Evolutionary conservation across 345 rosid species (phyloP), one percentile per base, ranked within the genome.

Genomic region (Populus alba): DNA sequence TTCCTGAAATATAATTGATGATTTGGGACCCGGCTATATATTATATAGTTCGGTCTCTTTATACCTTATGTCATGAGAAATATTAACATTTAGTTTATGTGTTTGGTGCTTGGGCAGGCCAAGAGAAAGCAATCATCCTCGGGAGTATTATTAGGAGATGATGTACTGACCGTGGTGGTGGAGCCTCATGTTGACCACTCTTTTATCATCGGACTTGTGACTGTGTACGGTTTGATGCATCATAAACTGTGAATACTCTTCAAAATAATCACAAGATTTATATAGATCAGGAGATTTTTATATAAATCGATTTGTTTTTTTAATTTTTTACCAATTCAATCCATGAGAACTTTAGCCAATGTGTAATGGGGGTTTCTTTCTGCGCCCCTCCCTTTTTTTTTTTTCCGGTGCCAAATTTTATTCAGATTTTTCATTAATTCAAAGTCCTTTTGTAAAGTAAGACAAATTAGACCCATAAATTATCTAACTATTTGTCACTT

Each of bases 141-240:
- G 43, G 88, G 88, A 3, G 73, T 82, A 5, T 15, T 66, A 18
- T 53, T 88, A 6, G 89, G 91, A 78, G 82, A 80, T 6, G 91
- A 88, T 81, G 91, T 88, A 20, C 62, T 85, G 63, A 83, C 55
- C 10, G 74, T 87, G 73, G 77, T 15, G 47, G 86, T 88, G n/a
- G 85, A 87, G 61, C 83, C 87, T 33, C 43, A 75, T 18, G 66
- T 75, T 3, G 85, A 88, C 71, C 81, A 62, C 63, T 76, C 84
- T 15, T 74, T 88, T 11, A 31, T 84, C 7, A 75, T 79, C 74
- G 87, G 87, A 66, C 69, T 85, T 11, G 86, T 82, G 15, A 76
- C 84, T 23, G 91, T 87, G 3, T 77, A 85, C 17, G 88, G 87
- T 8, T 76, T 88, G 37, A 73, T 85, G 61, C 70, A 72, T 41